Evolutionary conservation across 495 filamentous ascomycete species (phyloP).

Genomic region (Saxophila tyrrhenica): DNA sequence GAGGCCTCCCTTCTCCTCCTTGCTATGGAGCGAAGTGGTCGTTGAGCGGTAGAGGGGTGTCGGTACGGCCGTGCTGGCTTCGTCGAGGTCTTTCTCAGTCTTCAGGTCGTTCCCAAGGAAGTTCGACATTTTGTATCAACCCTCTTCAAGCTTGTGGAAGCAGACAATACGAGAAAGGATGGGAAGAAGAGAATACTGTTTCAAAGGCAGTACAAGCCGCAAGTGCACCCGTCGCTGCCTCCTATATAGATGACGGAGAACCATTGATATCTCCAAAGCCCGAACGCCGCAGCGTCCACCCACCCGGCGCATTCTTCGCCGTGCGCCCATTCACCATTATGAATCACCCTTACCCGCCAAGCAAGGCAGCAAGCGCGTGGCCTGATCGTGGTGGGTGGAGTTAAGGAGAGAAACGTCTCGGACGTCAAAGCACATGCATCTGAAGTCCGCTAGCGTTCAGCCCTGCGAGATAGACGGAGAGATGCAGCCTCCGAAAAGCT

Average conservation of each 20-base stretch:
- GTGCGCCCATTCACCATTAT: not conserved
- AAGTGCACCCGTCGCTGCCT: not conserved
- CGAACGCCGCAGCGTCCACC: not conserved
- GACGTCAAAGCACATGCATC: too few relatives aligned
- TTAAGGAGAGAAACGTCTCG: too few relatives aligned
- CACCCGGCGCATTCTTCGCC: not conserved
- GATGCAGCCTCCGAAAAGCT: too few relatives aligned
- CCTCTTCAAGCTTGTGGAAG: not conserved
- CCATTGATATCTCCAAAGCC: not conserved
- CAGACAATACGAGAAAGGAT: not conserved
- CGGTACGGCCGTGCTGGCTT: not conserved
- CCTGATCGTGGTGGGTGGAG: too few relatives aligned
- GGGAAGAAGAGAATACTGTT: not conserved
- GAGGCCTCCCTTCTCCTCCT: not conserved
- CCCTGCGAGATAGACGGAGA: too few relatives aligned
- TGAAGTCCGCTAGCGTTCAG: too few relatives aligned
- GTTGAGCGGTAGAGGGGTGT: not conserved
- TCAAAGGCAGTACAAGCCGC: not conserved
- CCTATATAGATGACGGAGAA: not conserved
- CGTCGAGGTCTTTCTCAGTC: not conserved
- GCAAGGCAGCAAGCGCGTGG: too few relatives aligned
- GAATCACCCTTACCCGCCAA: not conserved
- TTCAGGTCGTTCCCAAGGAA: not conserved
- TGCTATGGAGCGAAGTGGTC: not conserved
- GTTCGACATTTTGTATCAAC: not conserved